These are phyloP conservation scores for Xylaria sp. DNA, from an alignment of 2,329 filamentous ascomycete species.

Conservation along the genomic window DNA sequence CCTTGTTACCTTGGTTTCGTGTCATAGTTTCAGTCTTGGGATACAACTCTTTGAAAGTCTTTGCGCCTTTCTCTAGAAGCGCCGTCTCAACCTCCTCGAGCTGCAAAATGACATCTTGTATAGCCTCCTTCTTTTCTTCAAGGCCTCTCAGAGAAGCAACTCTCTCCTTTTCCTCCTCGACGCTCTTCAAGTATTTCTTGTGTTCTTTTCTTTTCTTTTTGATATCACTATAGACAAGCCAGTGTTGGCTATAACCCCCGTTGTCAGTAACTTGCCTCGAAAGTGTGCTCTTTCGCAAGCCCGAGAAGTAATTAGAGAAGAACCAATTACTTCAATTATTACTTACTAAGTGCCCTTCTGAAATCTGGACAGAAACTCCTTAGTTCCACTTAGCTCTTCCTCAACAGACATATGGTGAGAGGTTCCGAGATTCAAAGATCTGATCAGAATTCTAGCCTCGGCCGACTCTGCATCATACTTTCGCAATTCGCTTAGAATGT, in stretches of 20 bases:
- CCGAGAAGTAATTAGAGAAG: too few species aligned
- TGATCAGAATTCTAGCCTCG: conserved; percentile 44
- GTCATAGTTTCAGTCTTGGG: conserved; percentile 58
- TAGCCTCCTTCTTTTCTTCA: conserved; percentile 65
- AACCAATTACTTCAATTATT: background rate
- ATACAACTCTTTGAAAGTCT: conserved; percentile 73
- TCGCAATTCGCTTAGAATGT: conserved; percentile 62
- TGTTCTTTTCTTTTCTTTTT: conserved; percentile 49
- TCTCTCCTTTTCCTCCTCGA: conserved; percentile 52
- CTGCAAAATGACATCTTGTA: conserved; percentile 61
- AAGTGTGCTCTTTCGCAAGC: background rate
- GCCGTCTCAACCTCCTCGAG: conserved; percentile 66
- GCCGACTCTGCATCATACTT: conserved; percentile 55
- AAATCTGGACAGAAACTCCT: conserved; percentile 66
- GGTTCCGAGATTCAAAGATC: background rate
- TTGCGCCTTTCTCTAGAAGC: conserved; percentile 70
- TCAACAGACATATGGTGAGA: conserved; percentile 26
- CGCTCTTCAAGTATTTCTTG: conserved; percentile 49
- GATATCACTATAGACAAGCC: conserved; percentile 59
- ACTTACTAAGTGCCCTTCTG: conserved; percentile 64
- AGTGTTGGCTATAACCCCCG: conserved; percentile 56
- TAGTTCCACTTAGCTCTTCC: conserved; percentile 51
- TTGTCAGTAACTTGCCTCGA: conserved; percentile 4
- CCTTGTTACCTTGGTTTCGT: conserved; percentile 6
- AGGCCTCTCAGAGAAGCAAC: conserved; percentile 49